Percentiles rank a stretch among this genome's conserved stretches.
Conservation (phyloP, 208 protist genomes). For the Acanthamoeba lenticulata region DNA sequence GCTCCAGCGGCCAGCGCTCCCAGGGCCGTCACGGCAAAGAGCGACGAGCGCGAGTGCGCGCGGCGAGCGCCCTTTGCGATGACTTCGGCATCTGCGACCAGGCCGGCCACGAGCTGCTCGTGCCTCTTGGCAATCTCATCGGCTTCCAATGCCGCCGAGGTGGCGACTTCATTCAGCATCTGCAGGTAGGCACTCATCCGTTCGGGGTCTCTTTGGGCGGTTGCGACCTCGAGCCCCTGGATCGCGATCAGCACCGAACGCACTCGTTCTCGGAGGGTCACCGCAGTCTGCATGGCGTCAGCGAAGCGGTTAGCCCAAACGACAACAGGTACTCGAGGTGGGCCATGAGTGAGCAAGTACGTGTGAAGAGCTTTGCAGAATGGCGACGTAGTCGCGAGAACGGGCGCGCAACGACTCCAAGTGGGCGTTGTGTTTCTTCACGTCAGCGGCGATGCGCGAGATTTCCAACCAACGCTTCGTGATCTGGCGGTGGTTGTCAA, state of each 20-base stretch:
- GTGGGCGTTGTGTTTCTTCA: slow-evolving; percentile 53
- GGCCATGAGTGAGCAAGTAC: too few species aligned
- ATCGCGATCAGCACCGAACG: not conserved
- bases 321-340: too few species aligned
- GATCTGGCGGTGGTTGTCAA: not conserved
- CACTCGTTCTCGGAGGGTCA: slow-evolving; percentile 5
- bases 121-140: not conserved
- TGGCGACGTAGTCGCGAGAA: not conserved
- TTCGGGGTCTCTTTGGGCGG: not conserved
- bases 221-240: not conserved
- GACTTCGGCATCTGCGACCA: not conserved
- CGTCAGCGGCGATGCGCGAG: not conserved
- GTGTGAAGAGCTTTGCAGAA: not conserved
- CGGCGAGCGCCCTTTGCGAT: not conserved
- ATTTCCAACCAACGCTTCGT: slow-evolving; percentile 5
- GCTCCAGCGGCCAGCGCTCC: slow-evolving; percentile 20
- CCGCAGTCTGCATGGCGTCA: not conserved
- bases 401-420: not conserved
- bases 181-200: not conserved
- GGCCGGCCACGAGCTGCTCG: slow-evolving; percentile 4
- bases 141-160: not conserved
- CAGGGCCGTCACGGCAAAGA: not conserved
- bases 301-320: too few species aligned
- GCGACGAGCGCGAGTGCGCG: not conserved
- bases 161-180: not conserved